phyloP scores from a whole-genome alignment of 2,329 filamentous ascomycete species.

The Diplodia sapinea region DNA sequence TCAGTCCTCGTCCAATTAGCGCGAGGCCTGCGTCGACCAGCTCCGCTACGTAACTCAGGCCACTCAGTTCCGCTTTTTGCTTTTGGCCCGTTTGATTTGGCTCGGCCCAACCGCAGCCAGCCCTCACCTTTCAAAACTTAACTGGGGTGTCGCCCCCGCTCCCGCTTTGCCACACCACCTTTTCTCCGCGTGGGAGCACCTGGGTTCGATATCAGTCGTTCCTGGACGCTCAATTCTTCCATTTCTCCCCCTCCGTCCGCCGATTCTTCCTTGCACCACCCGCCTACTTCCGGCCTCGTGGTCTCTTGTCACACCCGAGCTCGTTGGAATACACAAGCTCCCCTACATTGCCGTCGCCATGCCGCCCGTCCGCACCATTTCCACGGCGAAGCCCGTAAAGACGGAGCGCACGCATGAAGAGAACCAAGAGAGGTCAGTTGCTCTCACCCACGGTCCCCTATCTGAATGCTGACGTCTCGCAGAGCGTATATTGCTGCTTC shows the following conservation, averaged over 20 bases:
- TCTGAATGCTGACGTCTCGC: conserved; percentile 32
- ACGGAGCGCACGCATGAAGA: conserved; percentile 79
- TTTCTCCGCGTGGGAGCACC: conserved; percentile 24
- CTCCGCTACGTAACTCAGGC: background rate
- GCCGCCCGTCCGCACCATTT: conserved; percentile 46
- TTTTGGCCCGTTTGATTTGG: conserved; percentile 24
- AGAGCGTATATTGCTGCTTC: conserved; percentile 94
- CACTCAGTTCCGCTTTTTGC: conserved; percentile 18
- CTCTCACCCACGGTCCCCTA: conserved; percentile 9
- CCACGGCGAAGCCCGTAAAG: conserved; percentile 56
- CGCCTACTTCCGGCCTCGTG: background rate
- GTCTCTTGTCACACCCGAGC: background rate
- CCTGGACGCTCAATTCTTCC: conserved; percentile 25
- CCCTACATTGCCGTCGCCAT: conserved; percentile 36
- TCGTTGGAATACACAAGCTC: conserved; percentile 1
- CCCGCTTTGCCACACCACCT: conserved; percentile 10
- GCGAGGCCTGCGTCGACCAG: background rate
- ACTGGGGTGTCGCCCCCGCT: conserved; percentile 27
- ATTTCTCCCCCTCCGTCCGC: background rate
- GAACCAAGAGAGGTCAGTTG: conserved; percentile 70
- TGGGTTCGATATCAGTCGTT: conserved; percentile 32
- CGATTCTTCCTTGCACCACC: background rate
- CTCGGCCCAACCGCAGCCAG: conserved; percentile 19
- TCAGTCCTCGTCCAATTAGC: conserved; percentile 6
- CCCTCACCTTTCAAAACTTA: conserved; percentile 3